phyloP scores from a whole-genome alignment of 148 eudicot species.

The Cornus kousa region DNA sequence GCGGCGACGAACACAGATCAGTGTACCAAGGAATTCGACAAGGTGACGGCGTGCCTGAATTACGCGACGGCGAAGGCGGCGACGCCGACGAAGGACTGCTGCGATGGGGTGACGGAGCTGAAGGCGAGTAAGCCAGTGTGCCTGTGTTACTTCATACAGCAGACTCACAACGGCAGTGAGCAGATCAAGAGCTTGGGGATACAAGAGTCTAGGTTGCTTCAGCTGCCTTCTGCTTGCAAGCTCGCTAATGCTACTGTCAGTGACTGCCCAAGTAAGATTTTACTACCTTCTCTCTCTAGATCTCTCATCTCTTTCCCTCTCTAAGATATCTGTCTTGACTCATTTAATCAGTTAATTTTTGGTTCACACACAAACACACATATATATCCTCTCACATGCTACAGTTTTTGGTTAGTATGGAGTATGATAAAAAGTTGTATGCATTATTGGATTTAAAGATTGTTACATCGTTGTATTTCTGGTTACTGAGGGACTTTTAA shows the following conservation, averaged over 20 bases:
- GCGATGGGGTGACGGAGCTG: constrained; percentile 35
- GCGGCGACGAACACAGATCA: constrained; percentile 12
- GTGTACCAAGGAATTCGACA: constrained; percentile 37
- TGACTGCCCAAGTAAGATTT: constrained; percentile 58
- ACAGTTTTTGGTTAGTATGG: too few relatives aligned
- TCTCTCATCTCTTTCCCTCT: too few relatives aligned
- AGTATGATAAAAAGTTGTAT: too few relatives aligned
- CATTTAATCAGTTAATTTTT: too few relatives aligned
- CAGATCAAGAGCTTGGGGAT: constrained; percentile 54
- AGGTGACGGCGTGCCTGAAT: constrained; percentile 48
- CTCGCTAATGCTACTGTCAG: constrained; percentile 40
- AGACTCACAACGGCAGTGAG: constrained; percentile 50
- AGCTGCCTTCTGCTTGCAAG: constrained; percentile 63
- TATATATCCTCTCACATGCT: too few relatives aligned
- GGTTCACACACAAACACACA: too few relatives aligned
- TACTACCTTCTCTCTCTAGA: too few relatives aligned
- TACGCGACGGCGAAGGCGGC: constrained; percentile 48
- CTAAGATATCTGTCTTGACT: too few relatives aligned
- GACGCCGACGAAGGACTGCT: constrained; percentile 52
- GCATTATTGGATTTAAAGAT: too few relatives aligned
- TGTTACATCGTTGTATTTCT: too few relatives aligned
- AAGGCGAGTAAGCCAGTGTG: constrained; percentile 57
- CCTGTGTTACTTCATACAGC: constrained; percentile 55
- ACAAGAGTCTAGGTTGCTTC: constrained; percentile 48
- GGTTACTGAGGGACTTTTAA: too few relatives aligned